Percentiles rank a stretch among this genome's conserved stretches.
phyloP scores from a whole-genome alignment of 768 basidiomycete genomes.

The Tulasnella sp. region DNA sequence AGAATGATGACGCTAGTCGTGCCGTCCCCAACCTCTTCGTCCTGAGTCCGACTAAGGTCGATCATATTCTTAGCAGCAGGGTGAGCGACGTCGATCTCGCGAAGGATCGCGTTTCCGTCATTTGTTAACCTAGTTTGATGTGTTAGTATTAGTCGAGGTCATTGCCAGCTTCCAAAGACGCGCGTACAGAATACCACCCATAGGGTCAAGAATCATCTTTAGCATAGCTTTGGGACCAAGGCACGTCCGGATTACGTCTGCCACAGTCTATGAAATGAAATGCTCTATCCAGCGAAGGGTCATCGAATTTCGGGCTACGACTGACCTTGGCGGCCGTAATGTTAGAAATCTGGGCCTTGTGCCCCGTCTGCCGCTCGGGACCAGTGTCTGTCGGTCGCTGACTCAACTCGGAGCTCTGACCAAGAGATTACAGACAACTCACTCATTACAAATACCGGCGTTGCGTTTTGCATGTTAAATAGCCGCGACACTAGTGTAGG shows the following conservation, averaged over 20 bases:
- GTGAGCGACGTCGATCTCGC: constrained; percentile 98
- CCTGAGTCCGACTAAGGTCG: constrained; percentile 94
- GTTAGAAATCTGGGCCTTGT: constrained; percentile 95
- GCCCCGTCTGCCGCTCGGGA: constrained; percentile 88
- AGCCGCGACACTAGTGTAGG: background rate
- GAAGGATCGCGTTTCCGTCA: constrained; percentile 97
- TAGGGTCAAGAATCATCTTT: constrained; percentile 99
- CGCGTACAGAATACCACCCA: constrained; percentile 92
- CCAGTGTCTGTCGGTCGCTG: constrained; percentile 62
- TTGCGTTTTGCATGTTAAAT: constrained; percentile 32
- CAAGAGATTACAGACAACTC: constrained; percentile 30
- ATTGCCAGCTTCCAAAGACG: background rate
- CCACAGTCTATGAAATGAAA: constrained; percentile 71
- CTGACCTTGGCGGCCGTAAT: constrained; percentile 93
- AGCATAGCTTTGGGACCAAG: constrained; percentile 97
- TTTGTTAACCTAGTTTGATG: constrained; percentile 74
- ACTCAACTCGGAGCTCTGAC: constrained; percentile 1
- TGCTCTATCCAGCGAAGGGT: background rate
- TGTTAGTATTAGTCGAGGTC: no score
- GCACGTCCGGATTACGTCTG: constrained; percentile 97
- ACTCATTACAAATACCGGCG: constrained; percentile 85
- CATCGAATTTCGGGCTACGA: background rate
- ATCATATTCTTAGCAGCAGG: constrained; percentile 99
- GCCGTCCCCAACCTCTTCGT: constrained; percentile 98
- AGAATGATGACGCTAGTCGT: constrained; percentile 98